These are phyloP conservation scores for Boletellus emodensis DNA, from an alignment of 768 basidiomycete genomes.

Conservation along the genomic window DNA sequence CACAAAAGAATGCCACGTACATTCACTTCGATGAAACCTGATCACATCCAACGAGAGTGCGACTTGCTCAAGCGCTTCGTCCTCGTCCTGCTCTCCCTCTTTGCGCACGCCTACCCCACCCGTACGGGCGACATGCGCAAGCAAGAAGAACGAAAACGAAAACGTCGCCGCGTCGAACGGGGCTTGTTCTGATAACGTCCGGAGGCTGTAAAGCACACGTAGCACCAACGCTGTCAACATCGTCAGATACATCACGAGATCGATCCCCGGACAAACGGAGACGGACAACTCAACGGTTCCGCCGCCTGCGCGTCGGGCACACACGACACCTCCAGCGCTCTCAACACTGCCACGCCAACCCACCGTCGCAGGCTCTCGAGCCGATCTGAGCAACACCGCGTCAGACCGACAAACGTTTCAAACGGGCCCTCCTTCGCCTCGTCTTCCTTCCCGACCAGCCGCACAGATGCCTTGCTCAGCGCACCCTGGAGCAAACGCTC, in stretches of 20 bases:
- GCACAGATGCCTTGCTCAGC: constrained; percentile 47
- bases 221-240: constrained; percentile 59
- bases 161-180: constrained; percentile 86
- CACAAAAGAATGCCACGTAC: constrained; percentile 10
- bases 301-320: constrained; percentile 70
- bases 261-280: neutral
- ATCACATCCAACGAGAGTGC: constrained; percentile 51
- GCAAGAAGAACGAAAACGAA: constrained; percentile 72
- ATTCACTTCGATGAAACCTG: constrained; percentile 32
- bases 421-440: constrained; percentile 41
- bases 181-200: constrained; percentile 73
- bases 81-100: constrained; percentile 28
- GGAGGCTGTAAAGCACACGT: constrained; percentile 81
- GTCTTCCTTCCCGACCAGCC: constrained; percentile 49
- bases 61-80: constrained; percentile 77
- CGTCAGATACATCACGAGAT: neutral
- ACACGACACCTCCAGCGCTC: constrained; percentile 59
- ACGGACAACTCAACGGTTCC: constrained; percentile 54
- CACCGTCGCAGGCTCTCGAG: constrained; percentile 64
- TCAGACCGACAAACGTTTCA: constrained; percentile 71
- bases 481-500: constrained; percentile 63
- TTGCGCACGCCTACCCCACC: constrained; percentile 59
- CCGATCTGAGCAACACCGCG: constrained; percentile 67
- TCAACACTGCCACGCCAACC: constrained; percentile 80
- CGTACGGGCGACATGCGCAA: constrained; percentile 59